Evolutionary conservation across 2,329 filamentous ascomycete genomes (phyloP).

Genomic region (Helicocarpus griseus): DNA sequence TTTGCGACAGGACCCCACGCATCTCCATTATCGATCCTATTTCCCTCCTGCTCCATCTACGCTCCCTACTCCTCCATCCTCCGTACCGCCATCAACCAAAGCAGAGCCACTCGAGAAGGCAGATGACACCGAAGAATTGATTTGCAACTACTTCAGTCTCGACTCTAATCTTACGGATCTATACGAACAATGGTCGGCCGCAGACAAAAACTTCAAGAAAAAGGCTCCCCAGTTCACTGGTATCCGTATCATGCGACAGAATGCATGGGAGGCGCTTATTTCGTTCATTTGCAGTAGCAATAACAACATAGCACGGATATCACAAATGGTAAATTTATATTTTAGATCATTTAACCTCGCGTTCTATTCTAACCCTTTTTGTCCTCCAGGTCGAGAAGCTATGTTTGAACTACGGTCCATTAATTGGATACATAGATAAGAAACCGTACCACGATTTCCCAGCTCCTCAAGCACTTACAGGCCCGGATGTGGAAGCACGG

Average conservation of each 20-base stretch:
- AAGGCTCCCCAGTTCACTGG: conserved; percentile 82
- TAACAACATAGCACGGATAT: conserved; percentile 93
- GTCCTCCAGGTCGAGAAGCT: conserved; percentile 63
- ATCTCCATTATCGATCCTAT: conserved; percentile 70
- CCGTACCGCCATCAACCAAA: conserved; percentile 25
- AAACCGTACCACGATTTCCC: conserved; percentile 83
- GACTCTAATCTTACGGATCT: conserved; percentile 62
- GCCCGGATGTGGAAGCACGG: conserved; percentile 64
- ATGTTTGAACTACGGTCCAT: conserved; percentile 71
- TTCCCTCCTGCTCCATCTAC: conserved; percentile 35
- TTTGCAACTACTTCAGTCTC: conserved; percentile 82
- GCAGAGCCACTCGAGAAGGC: conserved; percentile 23
- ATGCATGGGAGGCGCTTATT: conserved; percentile 89
- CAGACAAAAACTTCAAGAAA: conserved; percentile 79
- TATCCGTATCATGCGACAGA: conserved; percentile 84
- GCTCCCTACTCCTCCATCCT: conserved; percentile 29
- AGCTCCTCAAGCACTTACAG: conserved; percentile 60
- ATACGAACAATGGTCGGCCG: conserved; percentile 77
- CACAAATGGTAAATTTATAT: conserved; percentile 63
- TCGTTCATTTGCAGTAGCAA: conserved; percentile 98
- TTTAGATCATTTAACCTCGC: background rate
- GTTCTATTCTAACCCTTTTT: background rate
- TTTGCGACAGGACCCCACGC: conserved; percentile 67
- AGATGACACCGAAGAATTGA: conserved; percentile 63
- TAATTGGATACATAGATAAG: conserved; percentile 60